A percentile compares a stretch with the other conserved stretches of the same genome.
These are phyloP conservation scores for Botrytis hyacinthi DNA, from an alignment of 2,329 filamentous ascomycete species.

Conservation along the genomic window DNA sequence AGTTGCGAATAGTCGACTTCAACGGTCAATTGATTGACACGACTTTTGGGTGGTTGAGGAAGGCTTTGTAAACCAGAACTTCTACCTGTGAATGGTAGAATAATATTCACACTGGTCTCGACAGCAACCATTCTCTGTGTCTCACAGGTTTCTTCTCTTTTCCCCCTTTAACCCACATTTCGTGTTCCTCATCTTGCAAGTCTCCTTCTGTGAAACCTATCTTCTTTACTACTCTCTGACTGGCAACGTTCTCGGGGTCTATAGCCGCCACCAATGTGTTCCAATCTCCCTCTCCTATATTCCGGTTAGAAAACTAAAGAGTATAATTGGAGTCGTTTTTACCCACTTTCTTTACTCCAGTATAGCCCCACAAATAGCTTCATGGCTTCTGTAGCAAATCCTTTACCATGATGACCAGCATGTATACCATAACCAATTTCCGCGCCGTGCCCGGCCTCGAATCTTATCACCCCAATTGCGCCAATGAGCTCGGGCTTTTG, in stretches of 20 bases:
- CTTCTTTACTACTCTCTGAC: constrained; percentile 29
- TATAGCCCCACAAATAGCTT: constrained; percentile 23
- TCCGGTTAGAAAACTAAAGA: not conserved
- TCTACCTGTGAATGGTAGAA: not conserved
- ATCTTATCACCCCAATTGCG: constrained; percentile 22
- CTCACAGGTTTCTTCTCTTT: constrained; percentile 5
- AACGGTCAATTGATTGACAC: not conserved
- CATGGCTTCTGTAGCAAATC: constrained; percentile 29
- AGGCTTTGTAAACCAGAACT: not conserved
- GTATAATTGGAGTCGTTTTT: not conserved
- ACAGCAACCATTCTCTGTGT: constrained; percentile 15
- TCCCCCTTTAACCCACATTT: not conserved
- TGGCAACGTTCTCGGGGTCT: constrained; percentile 30
- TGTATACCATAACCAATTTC: constrained; percentile 29
- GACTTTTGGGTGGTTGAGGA: not conserved
- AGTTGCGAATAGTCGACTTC: not conserved
- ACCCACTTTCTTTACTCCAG: constrained; percentile 18
- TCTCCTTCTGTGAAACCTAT: constrained; percentile 28
- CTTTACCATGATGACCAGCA: constrained; percentile 23
- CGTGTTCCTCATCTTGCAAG: constrained; percentile 20
- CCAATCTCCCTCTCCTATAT: constrained; percentile 18
- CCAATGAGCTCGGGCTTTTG: constrained; percentile 25
- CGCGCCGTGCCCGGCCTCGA: constrained; percentile 22
- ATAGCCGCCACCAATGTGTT: constrained; percentile 21
- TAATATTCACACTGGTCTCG: not conserved